Evolutionary conservation across 164 flowering plant genomes (phyloP), one percentile per base, ranked within the genome.

Genomic region (Warburgia ugandensis): DNA sequence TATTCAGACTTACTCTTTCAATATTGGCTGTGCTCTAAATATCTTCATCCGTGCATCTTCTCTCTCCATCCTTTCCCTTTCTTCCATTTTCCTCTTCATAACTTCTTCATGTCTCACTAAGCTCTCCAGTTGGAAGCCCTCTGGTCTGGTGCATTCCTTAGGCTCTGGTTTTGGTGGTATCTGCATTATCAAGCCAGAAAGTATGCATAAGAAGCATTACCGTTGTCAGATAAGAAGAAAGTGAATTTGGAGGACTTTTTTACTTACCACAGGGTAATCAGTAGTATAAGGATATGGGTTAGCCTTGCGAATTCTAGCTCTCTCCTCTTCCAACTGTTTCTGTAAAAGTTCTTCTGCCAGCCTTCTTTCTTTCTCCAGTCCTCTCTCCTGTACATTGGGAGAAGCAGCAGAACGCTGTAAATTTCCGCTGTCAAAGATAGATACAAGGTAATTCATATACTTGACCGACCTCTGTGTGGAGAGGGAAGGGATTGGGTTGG

Each of bases 101-200:
- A 86, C 99, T 59, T 82, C 92, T 62, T 89, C 97, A 59, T 94
- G 99, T 65, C 99, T 86, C 38, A 76, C 65, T 45, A 94, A 45
- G 69, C 99, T 94, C 58, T 80, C 95, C 65, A 94, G 50, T 54
- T 82, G 92, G 69, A 94, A 94, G 29, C 92, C 95, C 64, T 86
- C 95, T 13, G 95, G 86, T 57, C 59, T 80, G 17, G 97, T 89
- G 73, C 80, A 75, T 31, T 71, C 78, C 55, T 84, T 94, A 35
- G 95, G 86, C 58, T 81, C 92, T 36, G 99, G 97, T 48, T 81
- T 94, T 44, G 88, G 92, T n/a, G 96, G 96, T 55, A 94, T 26
- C 99, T 92, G 73, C 55, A 25, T 80, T 64, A n/a, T n/a, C n/a
- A n/a, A n/a, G n/a, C n/a, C n/a, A n/a, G n/a, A n/a, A n/a, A n/a